These are phyloP conservation scores for Nyctanthes arbortristis DNA, from an alignment of 257 asterid species.

Conservation along the genomic window DNA sequence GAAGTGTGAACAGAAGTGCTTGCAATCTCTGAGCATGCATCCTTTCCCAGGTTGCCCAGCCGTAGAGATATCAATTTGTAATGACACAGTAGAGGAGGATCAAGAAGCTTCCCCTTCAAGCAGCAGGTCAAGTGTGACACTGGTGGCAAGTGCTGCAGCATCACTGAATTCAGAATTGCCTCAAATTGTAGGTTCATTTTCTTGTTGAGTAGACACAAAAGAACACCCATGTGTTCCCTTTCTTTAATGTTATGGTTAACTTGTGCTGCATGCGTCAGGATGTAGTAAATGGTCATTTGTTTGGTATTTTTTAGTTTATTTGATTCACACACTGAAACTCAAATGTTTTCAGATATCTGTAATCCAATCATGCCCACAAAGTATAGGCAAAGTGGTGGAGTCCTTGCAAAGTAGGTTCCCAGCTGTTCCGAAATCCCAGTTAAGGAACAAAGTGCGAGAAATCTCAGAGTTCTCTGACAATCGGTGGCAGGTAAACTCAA, in stretches of 20 bases:
- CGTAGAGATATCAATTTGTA: slow-evolving; percentile 40
- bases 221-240: not conserved
- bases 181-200: slow-evolving; percentile 58
- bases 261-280: not conserved
- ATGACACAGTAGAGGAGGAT: slow-evolving; percentile 35
- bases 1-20: slow-evolving; percentile 65
- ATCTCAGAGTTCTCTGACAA: slow-evolving; percentile 67
- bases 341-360: slow-evolving; percentile 48
- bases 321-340: not conserved
- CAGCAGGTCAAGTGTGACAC: slow-evolving; percentile 38
- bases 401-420: slow-evolving; percentile 62
- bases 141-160: slow-evolving; percentile 38
- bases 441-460: slow-evolving; percentile 81
- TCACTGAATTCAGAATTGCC: slow-evolving; percentile 65
- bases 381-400: slow-evolving; percentile 61
- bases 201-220: not conserved
- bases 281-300: not conserved
- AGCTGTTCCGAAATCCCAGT: slow-evolving; percentile 52
- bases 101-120: slow-evolving; percentile 43
- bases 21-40: slow-evolving; percentile 67
- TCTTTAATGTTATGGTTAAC: not conserved
- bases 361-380: slow-evolving; percentile 58
- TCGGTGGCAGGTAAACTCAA: slow-evolving; percentile 77
- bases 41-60: slow-evolving; percentile 51
- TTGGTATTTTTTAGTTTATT: not conserved